These are phyloP conservation scores for Seiridium unicorne DNA, from an alignment of 2,329 filamentous ascomycete genomes.

Conservation along the genomic window DNA sequence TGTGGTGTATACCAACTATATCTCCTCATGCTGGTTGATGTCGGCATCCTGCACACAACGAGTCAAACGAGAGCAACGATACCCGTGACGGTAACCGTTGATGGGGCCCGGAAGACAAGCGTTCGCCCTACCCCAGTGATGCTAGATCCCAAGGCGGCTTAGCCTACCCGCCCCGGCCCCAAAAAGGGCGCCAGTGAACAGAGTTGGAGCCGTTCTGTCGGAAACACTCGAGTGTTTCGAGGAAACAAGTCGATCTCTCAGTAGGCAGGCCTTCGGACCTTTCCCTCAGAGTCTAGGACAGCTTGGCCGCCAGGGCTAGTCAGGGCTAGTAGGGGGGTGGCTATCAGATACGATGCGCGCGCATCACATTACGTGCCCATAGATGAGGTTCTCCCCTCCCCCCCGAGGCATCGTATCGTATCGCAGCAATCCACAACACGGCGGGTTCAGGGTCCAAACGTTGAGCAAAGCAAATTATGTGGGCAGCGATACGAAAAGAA, in stretches of 20 bases:
- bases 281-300: neutral
- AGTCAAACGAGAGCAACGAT: neutral
- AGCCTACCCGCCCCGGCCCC: neutral
- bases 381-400: too few species aligned
- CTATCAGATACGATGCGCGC: too few species aligned
- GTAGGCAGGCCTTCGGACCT: neutral
- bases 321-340: too few species aligned
- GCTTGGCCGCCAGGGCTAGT: too few species aligned
- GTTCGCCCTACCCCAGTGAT: neutral
- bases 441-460: too few species aligned
- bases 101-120: neutral
- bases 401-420: too few species aligned
- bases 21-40: slow-evolving; percentile 2
- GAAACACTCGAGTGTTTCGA: slow-evolving; percentile 12
- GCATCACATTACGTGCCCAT: too few species aligned
- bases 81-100: neutral
- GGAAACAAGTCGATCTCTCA: neutral
- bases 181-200: neutral
- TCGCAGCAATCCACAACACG: too few species aligned
- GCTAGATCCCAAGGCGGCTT: neutral
- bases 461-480: neutral
- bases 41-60: neutral
- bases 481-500: neutral
- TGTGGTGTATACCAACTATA: neutral
- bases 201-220: slow-evolving; percentile 11